Percentiles rank a stretch among this genome's conserved stretches.
Conservation (phyloP, 495 filamentous ascomycete genomes). For the Tuber borchii region DNA sequence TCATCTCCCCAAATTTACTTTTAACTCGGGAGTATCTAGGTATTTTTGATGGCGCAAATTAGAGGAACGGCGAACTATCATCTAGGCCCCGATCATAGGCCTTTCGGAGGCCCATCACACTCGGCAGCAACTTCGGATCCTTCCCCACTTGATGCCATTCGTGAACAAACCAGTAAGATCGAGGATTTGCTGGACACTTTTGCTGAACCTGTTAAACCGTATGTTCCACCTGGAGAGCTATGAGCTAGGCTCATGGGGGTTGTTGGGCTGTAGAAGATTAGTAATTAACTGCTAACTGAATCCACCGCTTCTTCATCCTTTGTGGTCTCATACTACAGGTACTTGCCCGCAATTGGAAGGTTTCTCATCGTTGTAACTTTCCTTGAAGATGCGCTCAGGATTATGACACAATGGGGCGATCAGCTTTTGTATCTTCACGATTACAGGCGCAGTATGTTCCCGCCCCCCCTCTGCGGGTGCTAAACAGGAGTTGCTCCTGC, state of each 20-base stretch:
- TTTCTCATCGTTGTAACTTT: constrained; percentile 99
- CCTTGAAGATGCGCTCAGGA: constrained; percentile 90
- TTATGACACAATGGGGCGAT: constrained; percentile 96
- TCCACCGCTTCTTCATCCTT: background rate
- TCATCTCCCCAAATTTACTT: background rate
- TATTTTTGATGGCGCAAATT: constrained; percentile 77
- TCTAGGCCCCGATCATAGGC: constrained; percentile 65
- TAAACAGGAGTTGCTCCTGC: constrained; percentile 13
- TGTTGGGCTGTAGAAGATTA: background rate
- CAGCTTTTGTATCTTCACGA: constrained; percentile 89
- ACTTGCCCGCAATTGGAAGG: constrained; percentile 87
- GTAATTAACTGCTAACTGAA: background rate
- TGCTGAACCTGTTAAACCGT: constrained; percentile 93
- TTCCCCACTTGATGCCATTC: constrained; percentile 75
- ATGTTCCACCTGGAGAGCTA: constrained; percentile 46
- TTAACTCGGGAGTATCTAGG: background rate
- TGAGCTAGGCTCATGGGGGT: background rate
- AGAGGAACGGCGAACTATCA: constrained; percentile 94
- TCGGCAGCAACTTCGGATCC: constrained; percentile 41
- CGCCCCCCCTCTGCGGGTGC: constrained; percentile 9
- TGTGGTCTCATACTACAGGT: constrained; percentile 51
- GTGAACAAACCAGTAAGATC: constrained; percentile 94
- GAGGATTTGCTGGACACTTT: constrained; percentile 87
- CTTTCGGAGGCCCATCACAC: constrained; percentile 54
- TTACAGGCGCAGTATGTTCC: constrained; percentile 76